These are phyloP conservation scores for Atalantia buxifolia DNA, from an alignment of 345 rosid species.

Conservation along the genomic window DNA sequence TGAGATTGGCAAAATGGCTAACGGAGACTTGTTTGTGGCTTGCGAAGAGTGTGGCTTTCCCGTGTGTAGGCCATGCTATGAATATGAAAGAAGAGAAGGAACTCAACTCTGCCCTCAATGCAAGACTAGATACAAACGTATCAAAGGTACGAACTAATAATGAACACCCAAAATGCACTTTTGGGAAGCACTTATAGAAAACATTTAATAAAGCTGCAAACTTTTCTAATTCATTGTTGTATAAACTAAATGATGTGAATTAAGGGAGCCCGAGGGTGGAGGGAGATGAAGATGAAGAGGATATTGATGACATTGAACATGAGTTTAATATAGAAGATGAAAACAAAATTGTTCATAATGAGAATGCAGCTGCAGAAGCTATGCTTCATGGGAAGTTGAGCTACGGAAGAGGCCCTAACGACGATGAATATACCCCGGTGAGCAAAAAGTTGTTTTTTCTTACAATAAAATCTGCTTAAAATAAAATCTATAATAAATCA, in stretches of 20 bases:
- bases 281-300: constrained; percentile 99
- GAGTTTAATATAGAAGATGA: constrained; percentile 89
- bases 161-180: background rate
- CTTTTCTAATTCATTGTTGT: background rate
- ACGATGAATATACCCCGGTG: constrained; percentile 72
- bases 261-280: constrained; percentile 86
- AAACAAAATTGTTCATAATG: constrained; percentile 31
- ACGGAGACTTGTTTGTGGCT: constrained; percentile 91
- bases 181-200: background rate
- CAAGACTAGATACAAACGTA: constrained; percentile 94
- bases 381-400: constrained; percentile 92
- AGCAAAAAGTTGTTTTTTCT: constrained; percentile 5
- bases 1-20: constrained; percentile 66
- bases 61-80: constrained; percentile 91
- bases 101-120: constrained; percentile 90
- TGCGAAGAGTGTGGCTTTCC: constrained; percentile 99
- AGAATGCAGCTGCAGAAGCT: constrained; percentile 52
- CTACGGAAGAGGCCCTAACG: constrained; percentile 86
- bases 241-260: constrained; percentile 1
- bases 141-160: constrained; percentile 48
- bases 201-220: background rate
- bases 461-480: no score
- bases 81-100: constrained; percentile 96
- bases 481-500: no score
- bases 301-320: constrained; percentile 83